phyloP scores from a whole-genome alignment of 805 yeast species.

The Candida sithepensis region DNA sequence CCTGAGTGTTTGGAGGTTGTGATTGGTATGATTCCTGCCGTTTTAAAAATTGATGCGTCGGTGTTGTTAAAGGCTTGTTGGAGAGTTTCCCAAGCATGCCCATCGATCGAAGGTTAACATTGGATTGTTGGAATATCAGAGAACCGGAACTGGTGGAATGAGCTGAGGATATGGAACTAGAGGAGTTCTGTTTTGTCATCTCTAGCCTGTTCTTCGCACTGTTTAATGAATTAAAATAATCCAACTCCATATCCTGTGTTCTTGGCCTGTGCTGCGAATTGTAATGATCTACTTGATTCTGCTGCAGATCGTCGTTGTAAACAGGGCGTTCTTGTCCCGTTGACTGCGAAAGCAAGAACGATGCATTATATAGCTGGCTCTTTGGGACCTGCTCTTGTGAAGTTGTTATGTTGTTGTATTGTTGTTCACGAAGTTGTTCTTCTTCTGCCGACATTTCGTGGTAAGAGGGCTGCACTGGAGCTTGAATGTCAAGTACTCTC shows the following conservation, averaged over 20 bases:
- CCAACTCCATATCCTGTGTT: background rate
- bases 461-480: conserved; percentile 1
- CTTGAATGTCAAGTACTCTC: conserved; percentile 17
- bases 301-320: conserved; percentile 1
- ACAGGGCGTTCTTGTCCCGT: conserved; percentile 44
- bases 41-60: conserved; percentile 13
- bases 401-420: background rate
- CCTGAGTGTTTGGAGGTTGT: conserved; percentile 2
- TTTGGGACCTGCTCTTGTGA: conserved; percentile 1
- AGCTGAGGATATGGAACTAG: conserved; percentile 4
- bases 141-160: conserved; percentile 14
- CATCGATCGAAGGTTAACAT: conserved; percentile 10
- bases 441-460: background rate
- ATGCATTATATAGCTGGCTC: conserved; percentile 12
- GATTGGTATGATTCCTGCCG: conserved; percentile 20
- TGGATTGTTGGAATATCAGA: conserved; percentile 25
- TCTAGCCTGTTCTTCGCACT: background rate
- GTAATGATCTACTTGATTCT: background rate
- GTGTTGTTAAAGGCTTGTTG: background rate
- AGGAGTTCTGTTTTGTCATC: conserved; percentile 23
- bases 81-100: background rate
- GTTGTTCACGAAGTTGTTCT: background rate
- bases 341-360: conserved; percentile 42
- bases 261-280: background rate
- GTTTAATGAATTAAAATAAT: conserved; percentile 1